Percentiles rank a stretch among this genome's conserved stretches.
Evolutionary conservation across 768 basidiomycete species (phyloP).

Genomic region (Termitomyces sp.): DNA sequence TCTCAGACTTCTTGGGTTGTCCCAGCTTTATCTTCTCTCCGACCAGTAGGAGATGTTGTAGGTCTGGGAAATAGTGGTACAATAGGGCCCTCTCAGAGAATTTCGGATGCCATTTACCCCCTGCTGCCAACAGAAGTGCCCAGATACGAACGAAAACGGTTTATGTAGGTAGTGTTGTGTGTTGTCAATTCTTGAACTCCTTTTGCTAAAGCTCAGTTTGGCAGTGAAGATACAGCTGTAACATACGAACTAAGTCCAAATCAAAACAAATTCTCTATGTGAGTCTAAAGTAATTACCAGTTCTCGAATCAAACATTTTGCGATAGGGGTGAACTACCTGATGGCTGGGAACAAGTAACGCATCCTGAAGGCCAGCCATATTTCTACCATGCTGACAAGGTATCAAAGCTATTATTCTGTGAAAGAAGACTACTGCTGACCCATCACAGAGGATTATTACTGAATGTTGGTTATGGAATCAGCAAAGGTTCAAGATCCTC

Average conservation of each 20-base stretch:
- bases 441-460: constrained; percentile 5
- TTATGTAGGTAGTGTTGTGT: not conserved
- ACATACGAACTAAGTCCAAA: not conserved
- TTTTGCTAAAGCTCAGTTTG: too few relatives aligned
- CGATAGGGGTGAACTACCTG: not conserved
- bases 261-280: not conserved
- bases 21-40: not conserved
- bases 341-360: constrained; percentile 4
- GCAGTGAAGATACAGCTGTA: not conserved
- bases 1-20: not conserved
- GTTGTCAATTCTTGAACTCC: too few relatives aligned
- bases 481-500: not conserved
- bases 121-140: not conserved
- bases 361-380: constrained; percentile 12
- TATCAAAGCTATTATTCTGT: not conserved
- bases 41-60: too few relatives aligned
- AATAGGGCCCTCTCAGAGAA: too few relatives aligned
- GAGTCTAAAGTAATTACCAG: not conserved
- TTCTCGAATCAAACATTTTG: too few relatives aligned
- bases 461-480: constrained; percentile 6
- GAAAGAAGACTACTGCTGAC: not conserved
- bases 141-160: not conserved
- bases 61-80: not conserved
- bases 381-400: constrained; percentile 7
- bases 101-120: not conserved